phyloP scores from a whole-genome alignment of 805 yeast species.

The Candida loeiensis region DNA sequence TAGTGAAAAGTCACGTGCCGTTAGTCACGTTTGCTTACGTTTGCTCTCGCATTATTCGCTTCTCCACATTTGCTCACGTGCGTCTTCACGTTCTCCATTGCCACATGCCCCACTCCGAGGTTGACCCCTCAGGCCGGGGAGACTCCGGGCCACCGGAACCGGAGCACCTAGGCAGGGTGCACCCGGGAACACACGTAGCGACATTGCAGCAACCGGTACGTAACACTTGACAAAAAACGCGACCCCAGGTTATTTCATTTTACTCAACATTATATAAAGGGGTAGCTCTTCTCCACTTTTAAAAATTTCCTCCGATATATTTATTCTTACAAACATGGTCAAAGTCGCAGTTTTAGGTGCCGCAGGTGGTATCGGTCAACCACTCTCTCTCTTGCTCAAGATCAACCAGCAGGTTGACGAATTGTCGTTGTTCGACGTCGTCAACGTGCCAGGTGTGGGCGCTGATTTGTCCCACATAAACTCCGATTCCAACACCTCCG shows the following conservation, averaged over 20 bases:
- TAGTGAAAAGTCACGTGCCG: too few species aligned
- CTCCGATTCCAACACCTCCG: conserved; percentile 57
- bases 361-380: conserved; percentile 94
- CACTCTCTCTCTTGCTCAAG: conserved; percentile 77
- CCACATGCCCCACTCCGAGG: conserved; percentile 3
- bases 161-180: background rate
- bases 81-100: background rate
- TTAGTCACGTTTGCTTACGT: too few species aligned
- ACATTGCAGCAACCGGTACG: conserved; percentile 1
- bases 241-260: conserved; percentile 9
- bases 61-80: background rate
- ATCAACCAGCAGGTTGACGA: conserved; percentile 59
- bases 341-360: conserved; percentile 90
- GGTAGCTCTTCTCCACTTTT: conserved; percentile 6
- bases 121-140: background rate
- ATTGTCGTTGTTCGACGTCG: conserved; percentile 80
- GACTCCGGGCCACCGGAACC: background rate
- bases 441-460: conserved; percentile 80
- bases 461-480: conserved; percentile 84
- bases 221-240: background rate
- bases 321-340: conserved; percentile 27
- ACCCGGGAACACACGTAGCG: background rate
- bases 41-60: too few species aligned
- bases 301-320: background rate
- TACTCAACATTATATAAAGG: conserved; percentile 7